Base-by-base conservation (phyloP, 176 grass and related monocot genomes). In the Eragrostis nindensis region DNA sequence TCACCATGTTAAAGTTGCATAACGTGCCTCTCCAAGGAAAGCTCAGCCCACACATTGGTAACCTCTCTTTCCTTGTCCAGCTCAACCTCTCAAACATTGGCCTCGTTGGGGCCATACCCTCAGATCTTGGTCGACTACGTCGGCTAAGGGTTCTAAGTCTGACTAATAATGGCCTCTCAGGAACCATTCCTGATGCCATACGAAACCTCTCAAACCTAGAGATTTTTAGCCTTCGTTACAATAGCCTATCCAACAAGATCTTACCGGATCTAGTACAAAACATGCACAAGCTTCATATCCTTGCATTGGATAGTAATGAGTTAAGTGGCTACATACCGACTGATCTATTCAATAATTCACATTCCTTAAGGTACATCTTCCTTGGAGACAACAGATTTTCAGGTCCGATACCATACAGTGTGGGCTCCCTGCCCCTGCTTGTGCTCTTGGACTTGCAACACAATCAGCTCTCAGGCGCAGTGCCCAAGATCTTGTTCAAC, bases 361-460 rank as follows among this genome's bases (percentile, higher is more conserved):
- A 43, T 30, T 25, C 29, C 1, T 6, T 71, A 10, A 71, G 45
- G 24, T 30, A 50, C 5, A 4, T 50, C 22, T 36, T 7, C 26
- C 19, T 72, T 30, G 70, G 26, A 16, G 53, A 72, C 70, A 72
- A 72, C 47, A 72, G 46, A 7, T 22, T 72, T 3, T 32, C 70
- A 11, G 70, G 70, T 18, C 2, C 47, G 0, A 53, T 72, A 50
- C 70, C 70, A 10, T 1, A 32, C 3, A 16, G 70, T 1, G 16
- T 72, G 18, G 70, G 46, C 70, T 66, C 47, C 17, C n/a, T 73
- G 27, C 70, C 26, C 5, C 11, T 54, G 18, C 70, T 54, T 36
- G 27, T 18, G 0, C 5, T 10, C 46, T 46, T 72, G 5, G 14
- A 29, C 69, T 25, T 71, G 68, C 69, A 19, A 11, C 1, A 0